Evolutionary conservation across 192 early-diverging fungal genomes (phyloP).

Genomic region (Coemansia guatemalensis): DNA sequence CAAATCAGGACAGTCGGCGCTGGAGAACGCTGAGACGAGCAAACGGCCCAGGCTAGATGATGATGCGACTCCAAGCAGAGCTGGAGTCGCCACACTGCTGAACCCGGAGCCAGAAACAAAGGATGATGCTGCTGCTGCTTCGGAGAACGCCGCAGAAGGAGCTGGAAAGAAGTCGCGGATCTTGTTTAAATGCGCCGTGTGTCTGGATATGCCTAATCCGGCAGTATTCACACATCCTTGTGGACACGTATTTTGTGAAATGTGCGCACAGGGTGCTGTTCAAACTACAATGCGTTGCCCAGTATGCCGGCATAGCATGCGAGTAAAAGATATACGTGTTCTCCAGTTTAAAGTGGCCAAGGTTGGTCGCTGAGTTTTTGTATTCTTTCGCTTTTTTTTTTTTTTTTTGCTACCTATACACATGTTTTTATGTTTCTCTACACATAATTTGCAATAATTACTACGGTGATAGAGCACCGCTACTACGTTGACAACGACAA

Average conservation of each 20-base stretch:
- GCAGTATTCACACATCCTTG: constrained; percentile 50
- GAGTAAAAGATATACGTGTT: constrained; percentile 32
- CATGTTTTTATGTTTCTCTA: too few species aligned
- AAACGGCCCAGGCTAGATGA: constrained; percentile 5
- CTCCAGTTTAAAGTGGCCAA: constrained; percentile 45
- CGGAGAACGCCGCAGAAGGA: not conserved
- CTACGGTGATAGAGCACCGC: too few species aligned
- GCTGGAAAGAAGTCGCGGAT: constrained; percentile 15
- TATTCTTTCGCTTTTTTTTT: constrained; percentile 1
- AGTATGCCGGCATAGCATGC: constrained; percentile 45
- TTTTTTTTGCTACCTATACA: not conserved
- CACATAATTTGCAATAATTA: too few species aligned
- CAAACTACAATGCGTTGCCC: constrained; percentile 43
- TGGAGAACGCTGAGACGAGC: not conserved
- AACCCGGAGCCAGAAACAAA: constrained; percentile 8
- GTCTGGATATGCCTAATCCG: constrained; percentile 44
- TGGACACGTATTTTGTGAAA: constrained; percentile 51
- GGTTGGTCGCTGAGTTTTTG: constrained; percentile 10
- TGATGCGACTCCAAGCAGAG: not conserved
- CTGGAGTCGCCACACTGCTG: constrained; percentile 4
- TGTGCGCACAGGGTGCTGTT: constrained; percentile 39
- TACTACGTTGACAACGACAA: too few species aligned
- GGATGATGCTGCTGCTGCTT: not conserved
- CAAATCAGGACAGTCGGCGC: not conserved
- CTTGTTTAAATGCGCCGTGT: constrained; percentile 51